These are phyloP conservation scores for Metschnikowia lachancei DNA, from an alignment of 805 yeast species.

Conservation along the genomic window DNA sequence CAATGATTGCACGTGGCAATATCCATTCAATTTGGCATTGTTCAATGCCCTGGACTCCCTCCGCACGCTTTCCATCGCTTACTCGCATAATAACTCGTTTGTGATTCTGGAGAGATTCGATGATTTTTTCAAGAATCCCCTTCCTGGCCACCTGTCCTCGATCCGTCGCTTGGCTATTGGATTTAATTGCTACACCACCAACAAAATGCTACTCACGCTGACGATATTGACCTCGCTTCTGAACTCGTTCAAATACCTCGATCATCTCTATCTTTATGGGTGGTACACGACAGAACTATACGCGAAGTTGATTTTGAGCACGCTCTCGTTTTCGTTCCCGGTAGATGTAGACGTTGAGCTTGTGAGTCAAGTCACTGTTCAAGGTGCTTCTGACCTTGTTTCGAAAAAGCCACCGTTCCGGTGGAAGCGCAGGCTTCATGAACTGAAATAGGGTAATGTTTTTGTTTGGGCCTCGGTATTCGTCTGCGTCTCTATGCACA, in stretches of 20 bases:
- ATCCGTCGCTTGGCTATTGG: conserved; percentile 13
- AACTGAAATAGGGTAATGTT: background rate
- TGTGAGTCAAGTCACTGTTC: background rate
- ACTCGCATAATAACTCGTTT: conserved; percentile 31
- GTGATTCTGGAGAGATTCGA: conserved; percentile 38
- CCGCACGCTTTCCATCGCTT: conserved; percentile 24
- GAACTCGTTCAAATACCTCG: conserved; percentile 18
- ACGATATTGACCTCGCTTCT: conserved; percentile 16
- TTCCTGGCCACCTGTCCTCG: conserved; percentile 19
- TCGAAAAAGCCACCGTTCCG: background rate
- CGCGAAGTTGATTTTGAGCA: conserved; percentile 11
- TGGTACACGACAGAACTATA: conserved; percentile 23
- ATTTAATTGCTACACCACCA: conserved; percentile 16
- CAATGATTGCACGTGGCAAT: conserved; percentile 54
- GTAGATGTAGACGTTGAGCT: conserved; percentile 7
- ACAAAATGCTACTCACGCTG: conserved; percentile 16
- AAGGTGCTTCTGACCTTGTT: background rate
- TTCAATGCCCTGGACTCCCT: conserved; percentile 31
- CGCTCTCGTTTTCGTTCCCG: conserved; percentile 3
- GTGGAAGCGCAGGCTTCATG: conserved; percentile 4
- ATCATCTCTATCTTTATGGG: conserved; percentile 21
- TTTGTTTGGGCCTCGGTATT: too few species aligned
- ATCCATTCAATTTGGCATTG: conserved; percentile 46
- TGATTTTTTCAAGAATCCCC: conserved; percentile 26
- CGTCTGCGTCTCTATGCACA: too few species aligned